Evolutionary conservation across 2,329 filamentous ascomycete genomes (phyloP).

Genomic region (Colletotrichum neosansevieriae): DNA sequence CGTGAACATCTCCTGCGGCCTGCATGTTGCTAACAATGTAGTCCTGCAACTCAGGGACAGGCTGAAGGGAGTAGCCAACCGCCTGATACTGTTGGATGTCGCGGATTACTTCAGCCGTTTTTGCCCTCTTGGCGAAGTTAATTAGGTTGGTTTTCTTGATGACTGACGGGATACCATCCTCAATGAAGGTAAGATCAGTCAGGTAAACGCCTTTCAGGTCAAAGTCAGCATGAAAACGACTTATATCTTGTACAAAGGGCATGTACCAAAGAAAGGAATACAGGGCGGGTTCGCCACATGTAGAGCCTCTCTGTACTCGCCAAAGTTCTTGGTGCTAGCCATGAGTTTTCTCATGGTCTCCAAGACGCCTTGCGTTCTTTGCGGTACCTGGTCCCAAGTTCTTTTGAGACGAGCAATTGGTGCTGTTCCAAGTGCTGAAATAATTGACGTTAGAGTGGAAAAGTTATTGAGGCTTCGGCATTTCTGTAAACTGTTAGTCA

Average conservation of each 20-base stretch:
- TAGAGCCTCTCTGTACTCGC: constrained; percentile 92
- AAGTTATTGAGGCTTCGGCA: constrained; percentile 95
- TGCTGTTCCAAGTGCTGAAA: constrained; percentile 93
- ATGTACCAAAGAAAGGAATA: constrained; percentile 95
- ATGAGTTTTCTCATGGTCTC: constrained; percentile 95
- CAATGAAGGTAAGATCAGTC: constrained; percentile 97
- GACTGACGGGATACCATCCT: constrained; percentile 95
- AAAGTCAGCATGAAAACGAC: neutral
- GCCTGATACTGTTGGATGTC: constrained; percentile 99
- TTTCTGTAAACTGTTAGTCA: constrained; percentile 71
- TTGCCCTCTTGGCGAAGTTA: constrained; percentile 98
- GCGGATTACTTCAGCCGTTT: constrained; percentile 97
- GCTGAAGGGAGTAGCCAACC: constrained; percentile 91
- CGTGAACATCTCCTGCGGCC: constrained; percentile 93
- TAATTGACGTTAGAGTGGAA: constrained; percentile 96
- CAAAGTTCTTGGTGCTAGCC: constrained; percentile 98
- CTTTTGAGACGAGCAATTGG: constrained; percentile 93
- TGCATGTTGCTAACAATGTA: constrained; percentile 98
- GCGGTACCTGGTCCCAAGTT: constrained; percentile 94
- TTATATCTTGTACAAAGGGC: neutral
- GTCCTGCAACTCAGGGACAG: constrained; percentile 92
- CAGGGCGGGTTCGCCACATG: constrained; percentile 95
- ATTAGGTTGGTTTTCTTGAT: constrained; percentile 97
- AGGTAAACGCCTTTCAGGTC: constrained; percentile 85
- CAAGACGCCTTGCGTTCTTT: constrained; percentile 81